Conservation (phyloP, 2,329 filamentous ascomycete genomes). For the Phialemoniopsis sp. region DNA sequence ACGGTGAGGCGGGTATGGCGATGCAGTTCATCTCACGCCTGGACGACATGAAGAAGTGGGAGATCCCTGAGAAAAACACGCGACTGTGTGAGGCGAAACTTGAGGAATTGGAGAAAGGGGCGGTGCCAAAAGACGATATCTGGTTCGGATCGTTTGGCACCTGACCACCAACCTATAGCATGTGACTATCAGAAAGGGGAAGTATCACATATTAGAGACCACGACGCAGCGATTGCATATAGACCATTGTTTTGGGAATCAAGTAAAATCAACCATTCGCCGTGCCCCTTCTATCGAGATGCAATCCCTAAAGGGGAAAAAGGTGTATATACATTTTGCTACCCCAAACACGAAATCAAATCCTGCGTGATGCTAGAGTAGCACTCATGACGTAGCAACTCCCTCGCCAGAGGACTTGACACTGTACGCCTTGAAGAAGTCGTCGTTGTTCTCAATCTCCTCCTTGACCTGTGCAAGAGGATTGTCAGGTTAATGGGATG, state of each 20-base stretch:
- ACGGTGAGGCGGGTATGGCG: constrained; percentile 30
- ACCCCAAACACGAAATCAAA: background rate
- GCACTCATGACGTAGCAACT: background rate
- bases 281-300: no score
- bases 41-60: constrained; percentile 36
- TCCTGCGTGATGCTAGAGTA: no score
- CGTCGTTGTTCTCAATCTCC: constrained; percentile 76
- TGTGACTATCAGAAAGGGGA: background rate
- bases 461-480: constrained; percentile 71
- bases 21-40: constrained; percentile 38
- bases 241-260: no score
- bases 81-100: constrained; percentile 36
- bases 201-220: background rate
- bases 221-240: background rate
- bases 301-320: background rate
- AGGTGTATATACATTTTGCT: no score
- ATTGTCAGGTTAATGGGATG: no score
- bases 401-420: constrained; percentile 30
- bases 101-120: constrained; percentile 42
- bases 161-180: background rate
- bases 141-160: constrained; percentile 11
- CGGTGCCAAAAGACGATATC: constrained; percentile 41
- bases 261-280: no score
- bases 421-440: constrained; percentile 76
- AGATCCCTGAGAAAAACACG: constrained; percentile 37